Base-by-base conservation (phyloP, 768 basidiomycete species). In the Pilatotrama ljubarskyi region DNA sequence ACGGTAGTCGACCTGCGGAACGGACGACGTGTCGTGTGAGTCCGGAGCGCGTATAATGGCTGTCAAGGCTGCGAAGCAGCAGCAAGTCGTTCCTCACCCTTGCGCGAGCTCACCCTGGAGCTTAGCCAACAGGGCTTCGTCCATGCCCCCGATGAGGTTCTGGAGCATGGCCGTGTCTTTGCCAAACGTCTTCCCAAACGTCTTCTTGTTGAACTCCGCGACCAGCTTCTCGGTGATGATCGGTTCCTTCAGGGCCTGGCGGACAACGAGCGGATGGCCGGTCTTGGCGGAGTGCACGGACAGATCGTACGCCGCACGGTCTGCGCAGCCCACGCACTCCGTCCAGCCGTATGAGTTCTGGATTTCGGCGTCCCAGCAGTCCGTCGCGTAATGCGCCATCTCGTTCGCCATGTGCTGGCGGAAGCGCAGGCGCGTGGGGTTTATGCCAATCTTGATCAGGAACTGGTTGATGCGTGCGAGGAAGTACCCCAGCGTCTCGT, bases 321-420 rank as follows among this genome's bases (percentile, higher is more conserved):
- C 97, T 36, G 97, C 97, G 76, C 97, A 99, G 9, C 97, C 97
- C 55, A 98, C 95, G 73, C 97, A 99, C 77, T 99, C 97, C 53
- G 93, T 96, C 97, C 97, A 99, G 44, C 89, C 85, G 62, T 88
- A 80, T 49, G 92, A 90, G 54, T 92, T 94, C 63, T 94, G 83
- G 64, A 98, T 98, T 78, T 99, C 97, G 42, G 95, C 97, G 71
- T 99, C 97, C 97, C 97, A 99, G 75, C 97, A 99, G 76, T 98
- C 96, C 38, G 94, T 85, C 55, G 97, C 96, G 73, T 99, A 99
- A 74, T 98, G 97, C 1, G 97, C 97, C 96, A 98, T 98, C 80
- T 98, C 97, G 76, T 98, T 99, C 37, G 77, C 83, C 97, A 98
- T 98, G 73, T 99, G 97, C 70, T 99, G 97, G 35, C 97, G 82